Evolutionary conservation across 1,139 yeast genomes (phyloP), one percentile per base, ranked within the genome.

Genomic region (Scheffersomyces titani): DNA sequence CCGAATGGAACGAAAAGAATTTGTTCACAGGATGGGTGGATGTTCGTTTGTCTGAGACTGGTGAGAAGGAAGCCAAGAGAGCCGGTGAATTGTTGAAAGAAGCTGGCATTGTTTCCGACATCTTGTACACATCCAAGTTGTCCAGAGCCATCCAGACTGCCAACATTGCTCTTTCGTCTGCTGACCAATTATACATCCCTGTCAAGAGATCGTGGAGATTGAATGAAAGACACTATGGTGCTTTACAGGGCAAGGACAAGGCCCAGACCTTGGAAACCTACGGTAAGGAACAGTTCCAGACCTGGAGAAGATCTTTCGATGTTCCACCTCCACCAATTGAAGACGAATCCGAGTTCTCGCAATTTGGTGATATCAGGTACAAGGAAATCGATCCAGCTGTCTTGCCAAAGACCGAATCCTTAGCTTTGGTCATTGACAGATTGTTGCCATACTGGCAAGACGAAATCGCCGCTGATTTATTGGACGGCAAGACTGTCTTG

Each of bases 21-120:
- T 85, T 93, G 70, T 94, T 94, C 88, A 93, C 98, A 76, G 99
- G 99, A 73, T 94, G 99, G 99, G 98, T 93, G 64, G 98, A 93
- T 77, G 96, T 92, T 66, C 84, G 86, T 74, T 87, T 94, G 76
- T 87, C 96, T 57, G 93, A 84, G 61, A 78, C 84, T 68, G 98
- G 98, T 78, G 86, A 84, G 76, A 83, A 88, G 75, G 98, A 94
- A 82, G 98, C 98, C 67, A 82, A 82, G 68, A 88, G 90, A 76
- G 99, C 98, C 66, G 99, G 98, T 78, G 93, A 87, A 75, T 84
- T 94, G 74, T 83, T 94, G 75, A 89, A 88, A 78, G 97, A 92
- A 77, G 89, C 94, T 64, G 90, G 89, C 63, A 84, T 92, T 70
- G 78, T 84, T 72, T 97, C 96, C 71, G 98, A 92, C 71, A 80